These are phyloP conservation scores for Platanus orientalis DNA, from an alignment of 164 flowering plant species.

Conservation along the genomic window DNA sequence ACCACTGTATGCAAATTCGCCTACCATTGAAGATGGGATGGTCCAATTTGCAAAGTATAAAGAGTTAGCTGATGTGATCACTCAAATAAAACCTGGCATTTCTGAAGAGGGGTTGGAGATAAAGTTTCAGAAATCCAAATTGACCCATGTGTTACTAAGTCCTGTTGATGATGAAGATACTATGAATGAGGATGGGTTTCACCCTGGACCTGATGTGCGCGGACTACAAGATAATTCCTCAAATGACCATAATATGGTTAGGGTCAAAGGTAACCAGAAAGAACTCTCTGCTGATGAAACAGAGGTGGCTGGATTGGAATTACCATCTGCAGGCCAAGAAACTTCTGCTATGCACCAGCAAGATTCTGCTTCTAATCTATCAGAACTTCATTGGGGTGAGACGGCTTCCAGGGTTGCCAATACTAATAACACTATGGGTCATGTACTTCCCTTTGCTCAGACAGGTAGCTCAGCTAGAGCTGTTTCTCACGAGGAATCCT, in stretches of 20 bases:
- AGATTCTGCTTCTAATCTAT: constrained; percentile 28
- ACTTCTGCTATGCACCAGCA: constrained; percentile 24
- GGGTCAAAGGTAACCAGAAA: constrained; percentile 13
- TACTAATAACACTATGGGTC: constrained; percentile 15
- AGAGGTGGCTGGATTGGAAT: constrained; percentile 19
- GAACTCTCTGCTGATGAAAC: constrained; percentile 12
- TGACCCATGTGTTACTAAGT: constrained; percentile 8
- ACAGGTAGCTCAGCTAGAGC: constrained; percentile 25
- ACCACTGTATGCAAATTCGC: constrained; percentile 22
- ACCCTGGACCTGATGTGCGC: constrained; percentile 1
- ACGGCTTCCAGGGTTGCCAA: constrained; percentile 12
- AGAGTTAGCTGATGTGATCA: constrained; percentile 28
- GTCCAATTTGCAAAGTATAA: constrained; percentile 32
- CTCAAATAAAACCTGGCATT: constrained; percentile 14
- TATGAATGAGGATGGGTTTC: neutral
- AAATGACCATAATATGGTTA: too few species aligned
- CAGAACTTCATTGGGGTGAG: constrained; percentile 33
- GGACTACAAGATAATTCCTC: too few species aligned
- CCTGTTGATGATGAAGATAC: constrained; percentile 15
- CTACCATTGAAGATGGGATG: constrained; percentile 33
- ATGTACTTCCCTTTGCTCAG: constrained; percentile 26
- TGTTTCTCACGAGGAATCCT: constrained; percentile 28
- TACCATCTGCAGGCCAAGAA: constrained; percentile 18
- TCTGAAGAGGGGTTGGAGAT: constrained; percentile 20
- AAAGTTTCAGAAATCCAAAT: constrained; percentile 21